These are phyloP conservation scores for Populus deltoides DNA, from an alignment of 345 rosid species.

Conservation along the genomic window DNA sequence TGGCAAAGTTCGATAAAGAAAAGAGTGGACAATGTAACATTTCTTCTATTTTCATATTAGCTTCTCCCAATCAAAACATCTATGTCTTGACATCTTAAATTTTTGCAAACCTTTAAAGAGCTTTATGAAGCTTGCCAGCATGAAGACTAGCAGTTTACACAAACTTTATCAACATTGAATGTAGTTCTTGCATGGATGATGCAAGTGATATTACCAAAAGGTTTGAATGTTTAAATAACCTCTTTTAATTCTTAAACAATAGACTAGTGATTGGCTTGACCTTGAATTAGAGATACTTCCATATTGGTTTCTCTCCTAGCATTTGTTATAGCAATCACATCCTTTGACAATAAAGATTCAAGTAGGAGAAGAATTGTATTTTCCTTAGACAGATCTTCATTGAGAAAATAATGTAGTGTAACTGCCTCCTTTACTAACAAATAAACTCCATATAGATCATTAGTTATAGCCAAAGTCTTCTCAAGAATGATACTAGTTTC, in stretches of 20 bases:
- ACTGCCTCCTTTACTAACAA: conserved; percentile 80
- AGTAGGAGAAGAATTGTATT: conserved; percentile 72
- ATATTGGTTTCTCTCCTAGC: conserved; percentile 67
- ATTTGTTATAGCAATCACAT: conserved; percentile 75
- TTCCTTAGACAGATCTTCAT: conserved; percentile 72
- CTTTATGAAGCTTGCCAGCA: conserved; percentile 77
- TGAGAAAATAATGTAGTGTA: conserved; percentile 58
- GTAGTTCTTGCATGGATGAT: conserved; percentile 56
- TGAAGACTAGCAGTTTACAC: conserved; percentile 76
- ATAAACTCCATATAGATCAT: conserved; percentile 81
- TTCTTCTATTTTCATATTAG: too few relatives aligned
- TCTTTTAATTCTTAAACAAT: conserved; percentile 62
- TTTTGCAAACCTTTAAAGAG: conserved; percentile 66
- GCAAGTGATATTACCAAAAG: conserved; percentile 49
- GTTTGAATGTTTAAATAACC: conserved; percentile 57
- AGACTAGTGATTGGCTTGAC: conserved; percentile 84
- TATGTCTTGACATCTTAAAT: conserved; percentile 59
- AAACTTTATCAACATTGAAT: conserved; percentile 60
- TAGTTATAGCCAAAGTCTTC: conserved; percentile 85
- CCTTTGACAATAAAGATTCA: conserved; percentile 67
- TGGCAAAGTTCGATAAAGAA: too few relatives aligned
- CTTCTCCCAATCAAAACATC: not conserved
- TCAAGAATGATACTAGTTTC: conserved; percentile 88
- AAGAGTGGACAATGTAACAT: too few relatives aligned
- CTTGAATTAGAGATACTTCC: conserved; percentile 76